These are phyloP conservation scores for Poa annua DNA, from an alignment of 176 grass and related monocot genomes.

Conservation along the genomic window DNA sequence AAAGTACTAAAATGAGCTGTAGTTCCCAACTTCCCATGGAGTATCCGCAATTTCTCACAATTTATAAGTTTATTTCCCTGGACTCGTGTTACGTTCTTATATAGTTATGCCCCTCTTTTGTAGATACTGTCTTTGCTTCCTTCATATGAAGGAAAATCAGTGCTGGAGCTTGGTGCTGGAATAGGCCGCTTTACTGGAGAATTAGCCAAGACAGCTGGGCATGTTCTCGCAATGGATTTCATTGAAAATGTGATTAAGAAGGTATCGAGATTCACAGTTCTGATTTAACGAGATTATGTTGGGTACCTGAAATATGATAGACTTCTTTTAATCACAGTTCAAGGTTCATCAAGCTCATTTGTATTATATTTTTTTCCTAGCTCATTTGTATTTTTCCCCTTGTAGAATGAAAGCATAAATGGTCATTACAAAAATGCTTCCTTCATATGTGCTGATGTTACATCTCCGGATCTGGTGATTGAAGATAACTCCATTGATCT, in stretches of 20 bases:
- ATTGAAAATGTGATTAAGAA: conserved; percentile 97
- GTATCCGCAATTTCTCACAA: neutral
- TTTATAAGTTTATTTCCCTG: neutral
- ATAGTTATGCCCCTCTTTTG: neutral
- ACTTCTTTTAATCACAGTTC: neutral
- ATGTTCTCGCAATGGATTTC: conserved; percentile 90
- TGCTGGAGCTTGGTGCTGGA: conserved; percentile 94
- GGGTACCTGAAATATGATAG: neutral
- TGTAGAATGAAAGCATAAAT: conserved; percentile 93
- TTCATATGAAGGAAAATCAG: conserved; percentile 78
- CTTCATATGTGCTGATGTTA: conserved; percentile 98
- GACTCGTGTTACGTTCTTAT: conserved; percentile 17
- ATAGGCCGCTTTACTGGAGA: conserved; percentile 97
- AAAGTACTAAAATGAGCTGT: neutral
- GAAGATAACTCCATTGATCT: conserved; percentile 78
- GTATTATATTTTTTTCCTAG: neutral
- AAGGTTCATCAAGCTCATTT: neutral
- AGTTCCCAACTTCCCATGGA: neutral
- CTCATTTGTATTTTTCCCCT: neutral
- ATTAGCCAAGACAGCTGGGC: conserved; percentile 76
- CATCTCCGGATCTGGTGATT: conserved; percentile 69
- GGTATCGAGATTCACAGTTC: conserved; percentile 40
- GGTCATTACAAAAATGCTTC: conserved; percentile 73
- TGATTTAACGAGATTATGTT: conserved; percentile 16
- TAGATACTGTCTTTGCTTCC: conserved; percentile 94